Evolutionary conservation across 2,329 filamentous ascomycete genomes (phyloP).

Genomic region (Fusarium sp.): DNA sequence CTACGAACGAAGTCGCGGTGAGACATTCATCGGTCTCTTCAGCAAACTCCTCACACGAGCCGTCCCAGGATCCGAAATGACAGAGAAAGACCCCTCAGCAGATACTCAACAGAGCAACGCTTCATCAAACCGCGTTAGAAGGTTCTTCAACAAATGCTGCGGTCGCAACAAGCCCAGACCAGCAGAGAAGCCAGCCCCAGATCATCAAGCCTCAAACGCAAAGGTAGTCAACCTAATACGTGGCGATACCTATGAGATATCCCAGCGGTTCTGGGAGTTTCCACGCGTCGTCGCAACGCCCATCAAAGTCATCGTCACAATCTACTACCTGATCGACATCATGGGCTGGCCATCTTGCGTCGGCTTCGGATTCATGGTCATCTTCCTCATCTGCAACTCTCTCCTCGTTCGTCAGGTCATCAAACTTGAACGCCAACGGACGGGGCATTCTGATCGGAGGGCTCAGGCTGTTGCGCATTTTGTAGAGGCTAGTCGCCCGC

Average conservation of each 20-base stretch:
- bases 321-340: conserved; percentile 70
- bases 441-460: conserved; percentile 77
- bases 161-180: conserved; percentile 21
- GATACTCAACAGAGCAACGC: background rate
- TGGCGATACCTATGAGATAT: conserved; percentile 81
- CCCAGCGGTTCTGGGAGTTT: conserved; percentile 89
- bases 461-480: conserved; percentile 85
- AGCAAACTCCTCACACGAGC: conserved; percentile 50
- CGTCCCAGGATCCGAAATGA: conserved; percentile 50
- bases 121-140: background rate
- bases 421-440: conserved; percentile 73
- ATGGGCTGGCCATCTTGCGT: conserved; percentile 82
- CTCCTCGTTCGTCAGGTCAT: conserved; percentile 72
- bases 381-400: conserved; percentile 75
- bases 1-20: conserved; percentile 84
- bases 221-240: conserved; percentile 91
- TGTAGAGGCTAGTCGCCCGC: conserved; percentile 82
- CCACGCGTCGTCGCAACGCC: conserved; percentile 78
- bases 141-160: conserved; percentile 29
- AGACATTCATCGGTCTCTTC: conserved; percentile 56
- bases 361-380: conserved; percentile 72
- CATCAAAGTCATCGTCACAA: conserved; percentile 75
- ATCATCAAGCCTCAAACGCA: conserved; percentile 76
- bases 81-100: conserved; percentile 45
- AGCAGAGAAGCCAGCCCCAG: conserved; percentile 37